Base-by-base conservation (phyloP, 805 yeast species). In the Kluyveromyces siamensis region DNA sequence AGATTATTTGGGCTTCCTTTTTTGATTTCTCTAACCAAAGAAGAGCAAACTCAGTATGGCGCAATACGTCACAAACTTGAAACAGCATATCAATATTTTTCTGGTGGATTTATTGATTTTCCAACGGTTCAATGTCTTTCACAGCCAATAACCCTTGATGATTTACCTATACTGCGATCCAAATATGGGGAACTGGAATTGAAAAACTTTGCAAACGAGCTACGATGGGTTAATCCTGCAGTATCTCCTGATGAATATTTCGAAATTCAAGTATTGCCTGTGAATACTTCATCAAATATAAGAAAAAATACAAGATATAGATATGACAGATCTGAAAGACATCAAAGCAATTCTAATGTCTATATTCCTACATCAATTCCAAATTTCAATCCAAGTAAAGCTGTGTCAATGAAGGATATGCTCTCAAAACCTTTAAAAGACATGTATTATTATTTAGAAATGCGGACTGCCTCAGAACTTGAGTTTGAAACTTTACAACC, bases 1-100 rank as follows among this genome's bases (percentile, higher is more conserved):
- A 72, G 72, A 40, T 65, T 81, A 1, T 85, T 88, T 66, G 95
- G 89, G 1, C 62, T 82, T 1, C 98, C 98, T 2, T 79, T 87
- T 56, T 81, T 89, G 55, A 70, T 89, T 27, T 73, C 80, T 0
- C 58, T 88, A 11, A 46, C 73, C 1, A 69, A 71, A 36, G 72
- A 70, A 1, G 91, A 85, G 37, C 63, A 73, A 6, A 56, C 58
- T 2, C 80, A 87, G 21, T 80, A 76, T 58, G 84, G 83, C 6
- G 57, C 63, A 1, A 79, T 89, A 8, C 67, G 84, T 53, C 60
- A 62, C 19, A 84, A 83, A 56, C 56, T 88, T 27, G 81, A 81
- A 48, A 65, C 67, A 37, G 63, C 68, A 48, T 75, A 73, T 51
- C 65, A 64, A n/a, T 76, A 73, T 49, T 55, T 79, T 6, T 73